phyloP scores from a whole-genome alignment of 106 monocot genomes.

The Narthecium ossifragum region DNA sequence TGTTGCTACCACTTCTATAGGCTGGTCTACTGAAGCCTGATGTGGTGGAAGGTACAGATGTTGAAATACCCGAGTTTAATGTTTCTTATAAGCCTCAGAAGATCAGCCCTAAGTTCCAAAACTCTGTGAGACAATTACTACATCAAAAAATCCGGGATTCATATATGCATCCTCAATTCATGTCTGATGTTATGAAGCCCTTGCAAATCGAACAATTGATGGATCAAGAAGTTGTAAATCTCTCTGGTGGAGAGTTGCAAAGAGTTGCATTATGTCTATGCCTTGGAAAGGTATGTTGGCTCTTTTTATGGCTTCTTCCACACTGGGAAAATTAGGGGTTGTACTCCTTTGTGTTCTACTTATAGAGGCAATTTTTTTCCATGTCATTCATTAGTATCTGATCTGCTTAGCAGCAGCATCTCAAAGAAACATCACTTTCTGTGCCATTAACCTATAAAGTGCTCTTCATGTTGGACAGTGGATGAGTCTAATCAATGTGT shows the following conservation, averaged over 20 bases:
- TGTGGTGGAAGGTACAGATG: slow-evolving; percentile 58
- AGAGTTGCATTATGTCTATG: slow-evolving; percentile 87
- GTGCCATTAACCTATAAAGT: too few species aligned
- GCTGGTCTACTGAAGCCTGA: slow-evolving; percentile 94
- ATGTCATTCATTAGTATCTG: too few species aligned
- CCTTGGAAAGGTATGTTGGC: slow-evolving; percentile 76
- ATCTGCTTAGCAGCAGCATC: too few species aligned
- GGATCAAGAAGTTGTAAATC: slow-evolving; percentile 94
- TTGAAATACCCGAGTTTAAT: slow-evolving; percentile 93
- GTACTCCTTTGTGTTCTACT: not conserved
- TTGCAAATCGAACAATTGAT: slow-evolving; percentile 95
- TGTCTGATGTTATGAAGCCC: slow-evolving; percentile 98
- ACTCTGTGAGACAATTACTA: slow-evolving; percentile 59
- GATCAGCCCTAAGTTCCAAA: slow-evolving; percentile 80
- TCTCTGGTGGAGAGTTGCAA: slow-evolving; percentile 97
- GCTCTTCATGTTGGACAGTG: too few species aligned
- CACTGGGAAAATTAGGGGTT: not conserved
- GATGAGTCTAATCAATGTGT: too few species aligned
- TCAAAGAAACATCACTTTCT: too few species aligned
- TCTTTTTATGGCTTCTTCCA: not conserved
- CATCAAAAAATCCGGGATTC: slow-evolving; percentile 92
- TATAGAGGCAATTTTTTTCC: not conserved
- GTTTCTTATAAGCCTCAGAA: slow-evolving; percentile 99
- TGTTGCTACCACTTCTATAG: slow-evolving; percentile 24
- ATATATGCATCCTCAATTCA: slow-evolving; percentile 86